Base-by-base conservation (phyloP, 2,329 filamentous ascomycete species). In the Furcasterigmium sp. region DNA sequence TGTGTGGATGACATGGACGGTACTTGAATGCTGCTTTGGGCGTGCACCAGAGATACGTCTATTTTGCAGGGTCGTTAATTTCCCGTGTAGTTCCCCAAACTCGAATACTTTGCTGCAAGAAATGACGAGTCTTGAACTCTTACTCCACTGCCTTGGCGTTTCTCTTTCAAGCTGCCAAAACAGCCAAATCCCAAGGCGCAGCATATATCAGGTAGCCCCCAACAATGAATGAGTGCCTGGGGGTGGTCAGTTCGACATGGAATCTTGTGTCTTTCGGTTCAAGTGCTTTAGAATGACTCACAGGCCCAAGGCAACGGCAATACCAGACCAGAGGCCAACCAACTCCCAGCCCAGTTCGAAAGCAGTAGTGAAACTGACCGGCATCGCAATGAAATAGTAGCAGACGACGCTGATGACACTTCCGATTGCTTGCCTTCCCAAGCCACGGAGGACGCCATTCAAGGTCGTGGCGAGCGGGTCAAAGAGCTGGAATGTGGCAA, bases 321-420 rank as follows among this genome's bases (percentile, higher is more conserved):
- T 71, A 17, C 80, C 80, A 36, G 67, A 70, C 85, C 85, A 89
- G 11, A 89, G 65, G 2, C 85, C 85, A 51, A 75, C 71, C 17
- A 89, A 59, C 8, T 76, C 74, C 83, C 81, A 87, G 8, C 68
- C 64, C 14, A 84, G 58, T 0, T 76, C 79, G 58, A 88, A 89
- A 0, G 77, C 80, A 0, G 77, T 77, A 6, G 76, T 77, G 52
- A 88, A 81, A 50, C 78, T 81, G 30, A 89, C 76, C 0, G 85
- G 85, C 60, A 90, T 72, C 0, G 83, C 85, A 34, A 89, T 70
- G 13, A 70, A 69, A 61, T 89, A 90, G 61, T 89, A 89, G 19
- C 79, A 81, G 48, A 86, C 79, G 1, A 89, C 59, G 49, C 84
- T 84, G 2, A 85, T 76, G 55, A 83, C 88, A 1, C 84, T 83